Evolutionary conservation across 768 basidiomycete species (phyloP).

Genomic region (Boletus fagicola): DNA sequence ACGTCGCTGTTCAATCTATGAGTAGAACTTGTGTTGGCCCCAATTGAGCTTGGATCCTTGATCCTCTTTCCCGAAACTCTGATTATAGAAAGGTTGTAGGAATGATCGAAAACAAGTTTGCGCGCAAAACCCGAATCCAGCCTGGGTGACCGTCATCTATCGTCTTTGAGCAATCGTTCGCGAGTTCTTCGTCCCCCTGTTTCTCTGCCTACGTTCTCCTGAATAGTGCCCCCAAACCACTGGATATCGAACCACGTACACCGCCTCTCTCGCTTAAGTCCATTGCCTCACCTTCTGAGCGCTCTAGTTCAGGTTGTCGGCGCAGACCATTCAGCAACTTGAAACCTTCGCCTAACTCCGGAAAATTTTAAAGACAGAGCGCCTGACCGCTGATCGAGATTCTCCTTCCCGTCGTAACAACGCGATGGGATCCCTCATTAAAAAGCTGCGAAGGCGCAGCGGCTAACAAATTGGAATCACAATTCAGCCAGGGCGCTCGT

Average conservation of each 20-base stretch:
- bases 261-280: not conserved
- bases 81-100: not conserved
- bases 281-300: not conserved
- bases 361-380: not conserved
- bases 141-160: not conserved
- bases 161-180: not conserved
- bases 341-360: not conserved
- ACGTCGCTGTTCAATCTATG: not conserved
- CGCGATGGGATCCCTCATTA: conserved; percentile 14
- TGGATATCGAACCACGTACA: not conserved
- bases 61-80: not conserved
- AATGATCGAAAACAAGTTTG: not conserved
- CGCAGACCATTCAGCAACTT: not conserved
- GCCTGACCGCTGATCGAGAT: conserved; percentile 5
- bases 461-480: conserved; percentile 8
- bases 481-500: conserved; percentile 3
- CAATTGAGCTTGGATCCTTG: not conserved
- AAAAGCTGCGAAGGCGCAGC: conserved; percentile 15
- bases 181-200: not conserved
- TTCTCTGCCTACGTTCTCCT: not conserved
- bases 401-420: conserved; percentile 3
- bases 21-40: not conserved
- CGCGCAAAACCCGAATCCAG: not conserved
- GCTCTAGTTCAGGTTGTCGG: not conserved
- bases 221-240: not conserved